phyloP scores from a whole-genome alignment of 805 yeast genomes.

The Lachancea nothofagi region DNA sequence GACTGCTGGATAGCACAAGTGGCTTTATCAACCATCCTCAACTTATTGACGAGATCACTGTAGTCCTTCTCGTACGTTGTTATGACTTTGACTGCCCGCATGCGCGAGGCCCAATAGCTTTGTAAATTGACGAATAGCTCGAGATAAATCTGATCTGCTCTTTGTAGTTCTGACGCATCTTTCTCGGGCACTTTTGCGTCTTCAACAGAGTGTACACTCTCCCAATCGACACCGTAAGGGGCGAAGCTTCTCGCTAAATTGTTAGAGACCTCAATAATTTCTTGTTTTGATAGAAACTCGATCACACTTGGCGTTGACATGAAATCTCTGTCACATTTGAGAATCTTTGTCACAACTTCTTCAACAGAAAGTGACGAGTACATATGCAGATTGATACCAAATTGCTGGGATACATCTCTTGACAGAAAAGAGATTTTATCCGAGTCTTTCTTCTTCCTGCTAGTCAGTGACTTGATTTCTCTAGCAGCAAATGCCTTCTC shows the following conservation, averaged over 20 bases:
- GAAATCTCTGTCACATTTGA: slow-evolving; percentile 71
- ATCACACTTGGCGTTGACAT: slow-evolving; percentile 65
- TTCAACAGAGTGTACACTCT: slow-evolving; percentile 36
- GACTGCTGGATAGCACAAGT: slow-evolving; percentile 61
- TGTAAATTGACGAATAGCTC: slow-evolving; percentile 79
- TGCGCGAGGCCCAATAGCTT: slow-evolving; percentile 88
- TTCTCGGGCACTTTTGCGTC: slow-evolving; percentile 50
- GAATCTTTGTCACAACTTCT: slow-evolving; percentile 61
- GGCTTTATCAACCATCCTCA: slow-evolving; percentile 69
- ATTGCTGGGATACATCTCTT: slow-evolving; percentile 86
- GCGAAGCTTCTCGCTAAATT: slow-evolving; percentile 64
- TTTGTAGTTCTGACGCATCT: slow-evolving; percentile 68
- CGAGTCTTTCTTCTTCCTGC: slow-evolving; percentile 42
- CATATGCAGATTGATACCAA: slow-evolving; percentile 87
- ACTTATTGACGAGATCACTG: slow-evolving; percentile 58
- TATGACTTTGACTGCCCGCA: slow-evolving; percentile 70
- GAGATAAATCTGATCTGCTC: slow-evolving; percentile 81
- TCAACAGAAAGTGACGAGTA: slow-evolving; percentile 58
- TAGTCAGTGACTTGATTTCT: slow-evolving; percentile 48
- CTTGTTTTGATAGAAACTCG: slow-evolving; percentile 77
- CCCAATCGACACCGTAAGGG: slow-evolving; percentile 77
- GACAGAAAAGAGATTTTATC: slow-evolving; percentile 66
- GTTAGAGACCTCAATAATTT: slow-evolving; percentile 68
- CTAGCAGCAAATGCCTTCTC: slow-evolving; percentile 86
- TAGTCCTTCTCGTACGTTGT: slow-evolving; percentile 76